Evolutionary conservation across 225 moss, liverwort and hornwort genomes (phyloP).

Genomic region (Bryum argenteum): DNA sequence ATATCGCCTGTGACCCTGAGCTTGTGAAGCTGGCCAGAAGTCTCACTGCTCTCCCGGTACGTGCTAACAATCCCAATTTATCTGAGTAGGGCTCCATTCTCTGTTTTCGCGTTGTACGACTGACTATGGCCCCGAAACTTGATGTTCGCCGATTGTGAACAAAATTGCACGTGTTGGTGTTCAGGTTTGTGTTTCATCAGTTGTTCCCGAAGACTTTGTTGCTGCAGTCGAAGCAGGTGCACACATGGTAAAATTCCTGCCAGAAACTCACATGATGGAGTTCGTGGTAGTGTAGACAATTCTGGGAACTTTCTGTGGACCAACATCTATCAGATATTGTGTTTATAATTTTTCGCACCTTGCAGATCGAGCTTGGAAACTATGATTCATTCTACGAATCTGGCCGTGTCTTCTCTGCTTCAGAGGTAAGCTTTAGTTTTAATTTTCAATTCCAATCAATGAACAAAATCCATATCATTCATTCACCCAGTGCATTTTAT

Average conservation of each 20-base stretch:
- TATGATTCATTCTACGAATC: constrained; percentile 88
- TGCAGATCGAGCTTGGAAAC: constrained; percentile 89
- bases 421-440: constrained; percentile 53
- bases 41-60: constrained; percentile 73
- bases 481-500: too few relatives aligned
- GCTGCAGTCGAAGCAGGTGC: constrained; percentile 88
- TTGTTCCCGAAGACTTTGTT: constrained; percentile 84
- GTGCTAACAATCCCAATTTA: background rate
- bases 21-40: constrained; percentile 78
- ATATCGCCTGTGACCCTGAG: constrained; percentile 81
- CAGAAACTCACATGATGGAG: background rate
- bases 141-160: background rate
- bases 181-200: constrained; percentile 91
- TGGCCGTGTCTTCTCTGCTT: constrained; percentile 80
- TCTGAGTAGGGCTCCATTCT: background rate
- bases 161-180: constrained; percentile 14
- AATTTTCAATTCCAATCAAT: background rate
- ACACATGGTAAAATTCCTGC: constrained; percentile 67
- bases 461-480: too few relatives aligned
- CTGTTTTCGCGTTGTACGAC: background rate
- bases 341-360: constrained; percentile 1
- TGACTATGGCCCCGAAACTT: too few relatives aligned
- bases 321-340: background rate
- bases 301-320: background rate
- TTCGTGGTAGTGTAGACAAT: constrained; percentile 1